phyloP scores from a whole-genome alignment of 2,329 filamentous ascomycete species.

The Microsporum audouinii region DNA sequence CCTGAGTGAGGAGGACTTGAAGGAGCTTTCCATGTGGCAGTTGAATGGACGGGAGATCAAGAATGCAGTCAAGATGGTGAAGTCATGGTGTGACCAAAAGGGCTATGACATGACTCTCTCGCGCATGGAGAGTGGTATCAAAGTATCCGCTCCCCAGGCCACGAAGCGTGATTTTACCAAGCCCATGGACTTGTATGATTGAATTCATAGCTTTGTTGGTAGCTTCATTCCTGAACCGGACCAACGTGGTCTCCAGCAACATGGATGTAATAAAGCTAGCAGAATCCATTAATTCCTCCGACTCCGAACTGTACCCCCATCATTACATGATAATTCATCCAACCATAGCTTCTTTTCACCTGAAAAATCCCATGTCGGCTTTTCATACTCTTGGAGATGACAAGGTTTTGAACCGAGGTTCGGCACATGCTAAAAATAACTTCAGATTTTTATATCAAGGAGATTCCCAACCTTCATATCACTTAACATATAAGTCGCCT shows the following conservation, averaged over 20 bases:
- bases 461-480: neutral
- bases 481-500: neutral
- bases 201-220: neutral
- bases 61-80: constrained; percentile 38
- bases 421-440: neutral
- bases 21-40: constrained; percentile 31
- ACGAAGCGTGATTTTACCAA: constrained; percentile 8
- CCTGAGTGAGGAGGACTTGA: constrained; percentile 24
- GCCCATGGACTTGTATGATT: constrained; percentile 4
- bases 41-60: constrained; percentile 41
- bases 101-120: constrained; percentile 33
- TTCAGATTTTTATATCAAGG: neutral
- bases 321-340: too few relatives aligned
- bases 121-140: constrained; percentile 37
- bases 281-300: neutral
- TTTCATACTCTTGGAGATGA: neutral
- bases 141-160: constrained; percentile 34
- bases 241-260: neutral
- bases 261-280: neutral
- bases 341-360: too few relatives aligned
- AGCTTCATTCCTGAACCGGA: neutral
- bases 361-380: neutral
- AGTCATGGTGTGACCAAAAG: constrained; percentile 38
- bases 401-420: neutral
- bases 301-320: too few relatives aligned